These are phyloP conservation scores for Cocos nucifera DNA, from an alignment of 176 grass and related monocot genomes.

Conservation along the genomic window DNA sequence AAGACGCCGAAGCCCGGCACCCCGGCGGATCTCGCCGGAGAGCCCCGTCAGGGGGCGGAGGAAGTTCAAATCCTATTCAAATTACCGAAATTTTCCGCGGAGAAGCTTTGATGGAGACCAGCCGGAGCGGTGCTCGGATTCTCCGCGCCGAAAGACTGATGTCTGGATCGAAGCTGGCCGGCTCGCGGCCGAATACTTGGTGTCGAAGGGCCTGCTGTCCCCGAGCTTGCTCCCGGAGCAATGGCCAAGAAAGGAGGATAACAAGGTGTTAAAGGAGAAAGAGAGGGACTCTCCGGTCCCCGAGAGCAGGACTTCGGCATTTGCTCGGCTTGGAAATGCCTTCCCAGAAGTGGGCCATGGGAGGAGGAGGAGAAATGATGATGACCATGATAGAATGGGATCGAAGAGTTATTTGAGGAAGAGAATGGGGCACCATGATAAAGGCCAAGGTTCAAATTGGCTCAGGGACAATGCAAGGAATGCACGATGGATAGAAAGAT, in stretches of 20 bases:
- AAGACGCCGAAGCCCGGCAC: not conserved
- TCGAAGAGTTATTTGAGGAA: no score
- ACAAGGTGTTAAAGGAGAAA: not conserved
- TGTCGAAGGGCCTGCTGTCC: slow-evolving; percentile 40
- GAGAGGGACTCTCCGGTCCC: not conserved
- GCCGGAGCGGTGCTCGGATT: slow-evolving; percentile 4
- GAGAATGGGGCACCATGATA: no score
- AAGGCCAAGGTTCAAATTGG: no score
- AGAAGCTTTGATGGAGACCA: not conserved
- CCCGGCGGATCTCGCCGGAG: not conserved
- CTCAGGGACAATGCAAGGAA: no score
- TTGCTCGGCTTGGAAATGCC: no score
- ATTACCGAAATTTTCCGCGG: slow-evolving; percentile 12
- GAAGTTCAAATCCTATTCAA: not conserved
- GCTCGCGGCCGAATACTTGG: slow-evolving; percentile 48
- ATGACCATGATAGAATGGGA: no score
- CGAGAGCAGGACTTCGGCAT: not conserved
- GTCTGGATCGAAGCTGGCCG: slow-evolving; percentile 51
- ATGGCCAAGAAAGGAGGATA: no score
- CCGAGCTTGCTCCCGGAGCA: slow-evolving; percentile 24
- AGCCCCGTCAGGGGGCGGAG: not conserved
- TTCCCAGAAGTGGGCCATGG: no score
- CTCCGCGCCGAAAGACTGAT: slow-evolving; percentile 7
- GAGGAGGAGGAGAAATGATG: no score
- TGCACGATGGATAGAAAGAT: no score